phyloP scores from a whole-genome alignment of 1,284 basidiomycete species.

The Malassezia sympodialis region DNA sequence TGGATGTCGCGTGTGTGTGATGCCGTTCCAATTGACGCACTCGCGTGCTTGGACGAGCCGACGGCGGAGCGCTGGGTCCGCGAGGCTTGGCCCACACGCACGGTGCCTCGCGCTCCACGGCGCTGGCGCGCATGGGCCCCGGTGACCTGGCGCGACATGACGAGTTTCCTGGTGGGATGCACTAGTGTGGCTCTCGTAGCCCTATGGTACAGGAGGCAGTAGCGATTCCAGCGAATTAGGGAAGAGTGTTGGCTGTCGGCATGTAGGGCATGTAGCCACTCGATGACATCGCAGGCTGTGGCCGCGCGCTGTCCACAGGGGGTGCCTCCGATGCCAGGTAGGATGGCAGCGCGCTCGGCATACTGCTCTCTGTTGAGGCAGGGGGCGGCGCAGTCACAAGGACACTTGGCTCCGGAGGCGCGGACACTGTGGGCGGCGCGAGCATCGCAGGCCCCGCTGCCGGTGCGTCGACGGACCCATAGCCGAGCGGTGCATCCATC shows the following conservation, averaged over 20 bases:
- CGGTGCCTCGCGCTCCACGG: slow-evolving; percentile 19
- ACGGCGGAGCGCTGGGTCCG: slow-evolving; percentile 38
- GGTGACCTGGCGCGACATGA: neutral
- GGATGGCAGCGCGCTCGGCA: neutral
- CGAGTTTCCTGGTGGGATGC: neutral
- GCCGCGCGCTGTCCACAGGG: neutral
- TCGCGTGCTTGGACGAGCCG: slow-evolving; percentile 59
- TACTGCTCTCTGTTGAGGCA: neutral
- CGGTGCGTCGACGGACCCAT: neutral
- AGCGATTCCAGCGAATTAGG: neutral
- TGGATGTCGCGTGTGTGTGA: slow-evolving; percentile 92
- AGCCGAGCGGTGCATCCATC: neutral
- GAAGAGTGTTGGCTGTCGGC: neutral
- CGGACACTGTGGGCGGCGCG: neutral
- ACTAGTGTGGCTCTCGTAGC: neutral
- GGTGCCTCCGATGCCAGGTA: neutral
- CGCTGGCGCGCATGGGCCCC: neutral
- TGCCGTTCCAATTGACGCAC: slow-evolving; percentile 67
- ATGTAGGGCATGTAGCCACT: neutral
- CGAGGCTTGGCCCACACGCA: slow-evolving; percentile 45
- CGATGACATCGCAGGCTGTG: neutral
- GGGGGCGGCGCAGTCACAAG: neutral
- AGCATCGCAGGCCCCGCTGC: neutral
- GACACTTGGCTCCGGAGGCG: neutral
- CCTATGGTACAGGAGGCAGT: neutral